Conservation (phyloP, 2,329 filamentous ascomycete genomes). For the Aspergillus melleus region DNA sequence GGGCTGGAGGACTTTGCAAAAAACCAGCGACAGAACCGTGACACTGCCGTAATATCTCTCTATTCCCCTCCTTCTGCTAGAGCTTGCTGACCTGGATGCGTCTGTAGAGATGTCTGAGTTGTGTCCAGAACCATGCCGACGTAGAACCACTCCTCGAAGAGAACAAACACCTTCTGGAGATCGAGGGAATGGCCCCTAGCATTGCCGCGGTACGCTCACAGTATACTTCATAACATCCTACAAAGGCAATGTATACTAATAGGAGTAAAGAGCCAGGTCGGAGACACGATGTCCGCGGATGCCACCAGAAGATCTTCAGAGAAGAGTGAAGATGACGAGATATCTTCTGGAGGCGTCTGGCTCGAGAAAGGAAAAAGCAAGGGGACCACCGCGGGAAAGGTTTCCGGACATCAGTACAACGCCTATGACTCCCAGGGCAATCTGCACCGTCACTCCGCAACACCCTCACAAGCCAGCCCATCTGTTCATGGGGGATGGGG, state of each 20-base stretch:
- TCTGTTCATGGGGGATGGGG: conserved; percentile 19
- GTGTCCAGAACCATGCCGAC: conserved; percentile 36
- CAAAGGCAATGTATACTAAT: neutral
- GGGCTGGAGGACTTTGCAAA: conserved; percentile 53
- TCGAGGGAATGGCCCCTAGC: conserved; percentile 9
- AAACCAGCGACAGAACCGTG: conserved; percentile 47
- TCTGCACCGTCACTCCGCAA: conserved; percentile 13
- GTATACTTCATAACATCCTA: neutral
- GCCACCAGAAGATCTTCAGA: conserved; percentile 2
- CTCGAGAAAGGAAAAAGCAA: conserved; percentile 13
- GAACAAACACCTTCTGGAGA: conserved; percentile 24
- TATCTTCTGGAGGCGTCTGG: conserved; percentile 20
- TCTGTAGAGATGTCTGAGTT: conserved; percentile 44
- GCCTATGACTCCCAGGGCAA: conserved; percentile 22
- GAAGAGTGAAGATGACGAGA: conserved; percentile 14
- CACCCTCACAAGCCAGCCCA: conserved; percentile 11
- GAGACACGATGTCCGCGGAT: conserved; percentile 4
- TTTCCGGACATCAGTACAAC: conserved; percentile 15
- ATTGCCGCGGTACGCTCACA: conserved; percentile 9
- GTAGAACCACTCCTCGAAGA: conserved; percentile 35
- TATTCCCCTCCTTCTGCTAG: conserved; percentile 4
- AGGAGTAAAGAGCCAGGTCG: conserved; percentile 17
- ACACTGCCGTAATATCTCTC: conserved; percentile 43
- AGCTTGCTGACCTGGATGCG: neutral
- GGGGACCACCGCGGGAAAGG: neutral